These are phyloP conservation scores for Diaporthe humulicola DNA, from an alignment of 2,329 filamentous ascomycete species.

Conservation along the genomic window DNA sequence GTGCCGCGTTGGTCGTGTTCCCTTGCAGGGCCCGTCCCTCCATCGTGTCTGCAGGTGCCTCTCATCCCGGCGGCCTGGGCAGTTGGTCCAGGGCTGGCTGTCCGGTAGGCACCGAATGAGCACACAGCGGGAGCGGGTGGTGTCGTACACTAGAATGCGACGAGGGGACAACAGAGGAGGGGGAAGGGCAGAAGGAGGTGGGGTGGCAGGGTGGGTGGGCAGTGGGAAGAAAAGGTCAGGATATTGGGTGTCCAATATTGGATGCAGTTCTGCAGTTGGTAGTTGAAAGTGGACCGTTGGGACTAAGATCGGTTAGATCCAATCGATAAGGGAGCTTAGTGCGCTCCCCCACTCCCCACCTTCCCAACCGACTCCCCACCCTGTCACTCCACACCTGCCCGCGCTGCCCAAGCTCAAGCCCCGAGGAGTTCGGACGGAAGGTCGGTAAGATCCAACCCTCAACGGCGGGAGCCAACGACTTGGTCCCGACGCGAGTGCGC, in stretches of 20 bases:
- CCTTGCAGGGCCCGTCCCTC: slow-evolving; percentile 28
- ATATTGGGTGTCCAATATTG: slow-evolving; percentile 27
- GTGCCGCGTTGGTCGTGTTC: slow-evolving; percentile 7
- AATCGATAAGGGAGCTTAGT: slow-evolving; percentile 25
- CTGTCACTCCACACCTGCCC: background rate
- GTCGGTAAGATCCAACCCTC: slow-evolving; percentile 15
- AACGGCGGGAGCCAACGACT: slow-evolving; percentile 22
- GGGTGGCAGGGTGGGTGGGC: too few species aligned
- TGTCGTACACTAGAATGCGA: slow-evolving; percentile 1
- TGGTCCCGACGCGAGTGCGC: background rate
- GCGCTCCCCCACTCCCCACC: slow-evolving; percentile 5
- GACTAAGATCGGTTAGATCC: slow-evolving; percentile 25
- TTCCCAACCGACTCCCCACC: background rate
- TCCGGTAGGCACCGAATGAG: slow-evolving; percentile 16
- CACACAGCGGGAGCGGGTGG: background rate
- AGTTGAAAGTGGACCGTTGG: slow-evolving; percentile 17
- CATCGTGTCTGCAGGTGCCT: slow-evolving; percentile 26
- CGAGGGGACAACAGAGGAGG: background rate
- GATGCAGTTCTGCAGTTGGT: slow-evolving; percentile 27
- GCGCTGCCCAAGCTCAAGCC: background rate
- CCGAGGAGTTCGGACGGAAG: slow-evolving; percentile 19
- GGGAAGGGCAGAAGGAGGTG: background rate
- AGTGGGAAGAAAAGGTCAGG: background rate
- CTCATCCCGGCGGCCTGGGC: slow-evolving; percentile 7
- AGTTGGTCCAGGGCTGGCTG: background rate